Conservation (phyloP, 78 protist genomes). For the Speleostelium caveatum region DNA sequence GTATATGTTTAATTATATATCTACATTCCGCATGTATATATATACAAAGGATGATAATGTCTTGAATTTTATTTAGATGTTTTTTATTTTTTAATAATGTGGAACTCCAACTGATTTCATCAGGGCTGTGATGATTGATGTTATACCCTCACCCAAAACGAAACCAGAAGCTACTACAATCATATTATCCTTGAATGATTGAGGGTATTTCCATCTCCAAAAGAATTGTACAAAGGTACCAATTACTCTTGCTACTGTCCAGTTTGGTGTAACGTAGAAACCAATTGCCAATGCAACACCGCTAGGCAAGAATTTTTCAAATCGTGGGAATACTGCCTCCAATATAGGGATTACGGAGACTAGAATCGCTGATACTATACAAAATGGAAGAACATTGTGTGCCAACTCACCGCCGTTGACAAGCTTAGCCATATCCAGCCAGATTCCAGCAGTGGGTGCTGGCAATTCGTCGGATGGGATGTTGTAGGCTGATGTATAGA, state of each 20-base stretch:
- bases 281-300: slow-evolving; percentile 89
- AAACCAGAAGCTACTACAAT: slow-evolving; percentile 88
- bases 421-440: slow-evolving; percentile 77
- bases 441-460: slow-evolving; percentile 69
- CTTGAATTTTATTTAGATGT: no score
- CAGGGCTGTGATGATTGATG: slow-evolving; percentile 80
- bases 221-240: slow-evolving; percentile 75
- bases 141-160: slow-evolving; percentile 91
- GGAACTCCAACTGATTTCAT: background rate
- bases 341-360: slow-evolving; percentile 76
- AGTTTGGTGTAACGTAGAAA: slow-evolving; percentile 84
- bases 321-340: slow-evolving; percentile 26
- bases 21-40: no score
- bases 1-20: background rate
- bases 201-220: slow-evolving; percentile 23
- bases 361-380: slow-evolving; percentile 52
- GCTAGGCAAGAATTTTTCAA: slow-evolving; percentile 71
- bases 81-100: background rate
- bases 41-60: no score
- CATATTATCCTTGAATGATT: slow-evolving; percentile 42
- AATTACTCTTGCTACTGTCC: slow-evolving; percentile 73
- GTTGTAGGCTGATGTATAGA: slow-evolving; percentile 51
- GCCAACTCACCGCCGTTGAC: slow-evolving; percentile 74
- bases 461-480: slow-evolving; percentile 12
- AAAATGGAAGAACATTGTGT: slow-evolving; percentile 64